Percentiles rank a stretch among this genome's conserved stretches.
Evolutionary conservation across 805 yeast genomes (phyloP).

Genomic region (Wilhelminamyces savonicus): DNA sequence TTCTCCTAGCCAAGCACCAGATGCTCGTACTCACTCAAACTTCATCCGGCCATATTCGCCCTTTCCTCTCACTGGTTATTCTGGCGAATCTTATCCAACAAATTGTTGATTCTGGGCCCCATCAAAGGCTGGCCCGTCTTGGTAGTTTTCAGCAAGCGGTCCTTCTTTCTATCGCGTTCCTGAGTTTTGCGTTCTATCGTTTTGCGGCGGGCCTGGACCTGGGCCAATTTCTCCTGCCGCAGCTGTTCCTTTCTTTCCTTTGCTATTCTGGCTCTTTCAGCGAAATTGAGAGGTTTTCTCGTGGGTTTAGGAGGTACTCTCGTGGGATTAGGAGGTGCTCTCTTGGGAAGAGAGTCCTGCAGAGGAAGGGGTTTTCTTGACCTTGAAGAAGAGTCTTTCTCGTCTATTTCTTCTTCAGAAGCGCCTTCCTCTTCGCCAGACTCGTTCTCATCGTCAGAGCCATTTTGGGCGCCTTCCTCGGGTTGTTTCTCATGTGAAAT

Average conservation of each 20-base stretch:
- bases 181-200: conserved; percentile 27
- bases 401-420: conserved; percentile 10
- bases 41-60: no score
- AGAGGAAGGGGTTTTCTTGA: conserved; percentile 2
- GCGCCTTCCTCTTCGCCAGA: conserved; percentile 1
- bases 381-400: no score
- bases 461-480: no score
- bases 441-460: conserved; percentile 1
- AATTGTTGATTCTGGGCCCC: conserved; percentile 80
- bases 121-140: conserved; percentile 79
- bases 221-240: conserved; percentile 32
- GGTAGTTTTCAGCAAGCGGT: conserved; percentile 44
- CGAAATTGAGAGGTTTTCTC: conserved; percentile 31
- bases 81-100: conserved; percentile 68
- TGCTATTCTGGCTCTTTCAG: conserved; percentile 39
- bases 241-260: conserved; percentile 41
- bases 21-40: no score
- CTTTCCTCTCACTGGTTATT: conserved; percentile 27
- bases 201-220: conserved; percentile 31
- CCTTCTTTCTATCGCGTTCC: conserved; percentile 39
- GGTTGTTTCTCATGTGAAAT: no score
- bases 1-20: no score
- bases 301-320: conserved; percentile 17
- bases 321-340: no score
- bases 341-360: not conserved